These are phyloP conservation scores for Teunomyces lycoperdinae DNA, from an alignment of 805 yeast genomes.

Conservation along the genomic window DNA sequence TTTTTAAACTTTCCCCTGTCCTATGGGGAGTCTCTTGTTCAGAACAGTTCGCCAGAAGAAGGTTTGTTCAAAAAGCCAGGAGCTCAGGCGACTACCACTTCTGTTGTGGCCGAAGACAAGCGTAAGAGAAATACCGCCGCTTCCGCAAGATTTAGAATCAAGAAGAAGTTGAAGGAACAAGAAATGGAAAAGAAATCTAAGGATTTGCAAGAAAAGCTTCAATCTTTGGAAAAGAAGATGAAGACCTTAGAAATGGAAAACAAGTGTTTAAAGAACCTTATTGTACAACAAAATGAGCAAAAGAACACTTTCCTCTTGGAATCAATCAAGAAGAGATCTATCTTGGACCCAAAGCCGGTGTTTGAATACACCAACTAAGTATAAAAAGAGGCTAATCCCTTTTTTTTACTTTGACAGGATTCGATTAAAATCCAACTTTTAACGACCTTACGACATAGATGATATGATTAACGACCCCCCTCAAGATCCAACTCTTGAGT, in stretches of 20 bases:
- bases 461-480: slow-evolving; percentile 13
- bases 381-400: slow-evolving; percentile 1
- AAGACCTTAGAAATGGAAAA: slow-evolving; percentile 93
- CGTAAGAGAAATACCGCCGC: slow-evolving; percentile 91
- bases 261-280: slow-evolving; percentile 74
- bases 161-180: slow-evolving; percentile 89
- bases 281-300: slow-evolving; percentile 66
- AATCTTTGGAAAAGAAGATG: slow-evolving; percentile 65
- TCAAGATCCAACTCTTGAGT: slow-evolving; percentile 15
- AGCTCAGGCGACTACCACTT: background rate
- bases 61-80: background rate
- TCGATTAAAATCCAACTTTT: slow-evolving; percentile 40
- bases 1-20: slow-evolving; percentile 6
- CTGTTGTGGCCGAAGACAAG: slow-evolving; percentile 53
- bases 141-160: slow-evolving; percentile 86
- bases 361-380: slow-evolving; percentile 33
- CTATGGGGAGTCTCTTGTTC: background rate
- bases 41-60: background rate
- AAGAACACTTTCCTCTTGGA: slow-evolving; percentile 27
- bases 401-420: slow-evolving; percentile 4
- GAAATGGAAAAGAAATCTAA: slow-evolving; percentile 78
- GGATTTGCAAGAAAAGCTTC: slow-evolving; percentile 68
- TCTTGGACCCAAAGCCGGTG: slow-evolving; percentile 18
- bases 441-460: slow-evolving; percentile 22
- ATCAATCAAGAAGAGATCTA: slow-evolving; percentile 25